These are phyloP conservation scores for button mushroom (Agaricus bisporus) DNA, from an alignment of 768 basidiomycete species.

Conservation along the genomic window DNA sequence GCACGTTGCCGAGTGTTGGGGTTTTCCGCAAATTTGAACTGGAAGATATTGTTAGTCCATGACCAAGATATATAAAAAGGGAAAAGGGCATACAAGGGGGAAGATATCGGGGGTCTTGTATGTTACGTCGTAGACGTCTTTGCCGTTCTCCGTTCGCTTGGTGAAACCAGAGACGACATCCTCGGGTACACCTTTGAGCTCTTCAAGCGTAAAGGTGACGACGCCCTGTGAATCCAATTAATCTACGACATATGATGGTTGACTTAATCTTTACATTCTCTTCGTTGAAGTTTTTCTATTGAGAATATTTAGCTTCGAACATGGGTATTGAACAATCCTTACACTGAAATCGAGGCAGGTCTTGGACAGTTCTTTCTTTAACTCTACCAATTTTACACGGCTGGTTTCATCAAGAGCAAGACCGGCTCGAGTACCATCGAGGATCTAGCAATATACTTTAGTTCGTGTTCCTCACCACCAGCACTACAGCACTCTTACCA, in stretches of 20 bases:
- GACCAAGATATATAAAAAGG: not conserved
- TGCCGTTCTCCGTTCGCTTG: constrained; percentile 52
- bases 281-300: constrained; percentile 89
- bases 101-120: constrained; percentile 82
- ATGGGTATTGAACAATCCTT: constrained; percentile 20
- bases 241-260: not conserved
- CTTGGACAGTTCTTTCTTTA: constrained; percentile 76
- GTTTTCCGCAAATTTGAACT: constrained; percentile 79
- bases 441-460: constrained; percentile 30
- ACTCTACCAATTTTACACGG: constrained; percentile 43
- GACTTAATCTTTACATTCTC: constrained; percentile 49
- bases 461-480: not conserved
- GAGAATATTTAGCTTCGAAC: not conserved
- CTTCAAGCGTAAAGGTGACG: constrained; percentile 61
- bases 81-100: constrained; percentile 49
- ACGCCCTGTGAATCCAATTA: constrained; percentile 34
- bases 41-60: not conserved
- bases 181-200: constrained; percentile 74
- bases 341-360: constrained; percentile 77
- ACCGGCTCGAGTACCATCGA: constrained; percentile 78
- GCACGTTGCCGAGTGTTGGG: constrained; percentile 65
- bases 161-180: constrained; percentile 77
- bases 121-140: constrained; percentile 65
- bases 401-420: constrained; percentile 64
- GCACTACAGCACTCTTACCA: constrained; percentile 30